Conservation (phyloP, 2,329 filamentous ascomycete genomes). For the Immersiporthe knoxdaviesiana region DNA sequence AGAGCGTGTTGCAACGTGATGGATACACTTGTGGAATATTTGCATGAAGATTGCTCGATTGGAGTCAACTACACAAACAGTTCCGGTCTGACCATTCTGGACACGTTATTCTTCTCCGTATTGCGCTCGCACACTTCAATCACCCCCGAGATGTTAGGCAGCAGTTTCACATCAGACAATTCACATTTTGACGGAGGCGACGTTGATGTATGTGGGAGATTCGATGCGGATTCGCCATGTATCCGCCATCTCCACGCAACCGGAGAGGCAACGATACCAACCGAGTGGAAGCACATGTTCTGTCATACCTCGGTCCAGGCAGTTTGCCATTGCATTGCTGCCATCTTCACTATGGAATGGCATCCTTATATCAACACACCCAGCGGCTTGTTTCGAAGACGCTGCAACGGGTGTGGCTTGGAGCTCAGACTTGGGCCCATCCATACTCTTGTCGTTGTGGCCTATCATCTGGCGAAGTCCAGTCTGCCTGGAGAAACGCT, state of each 20-base stretch:
- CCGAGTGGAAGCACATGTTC: slow-evolving; percentile 28
- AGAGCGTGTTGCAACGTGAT: not conserved
- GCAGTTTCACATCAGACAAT: not conserved
- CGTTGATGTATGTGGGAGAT: not conserved
- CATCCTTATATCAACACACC: not conserved
- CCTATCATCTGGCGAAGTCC: not conserved
- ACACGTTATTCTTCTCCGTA: not conserved
- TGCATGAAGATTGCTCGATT: not conserved
- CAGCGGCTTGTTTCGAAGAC: not conserved
- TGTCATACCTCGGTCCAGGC: slow-evolving; percentile 27
- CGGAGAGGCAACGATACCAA: not conserved
- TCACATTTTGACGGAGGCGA: not conserved
- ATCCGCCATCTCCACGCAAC: slow-evolving; percentile 5
- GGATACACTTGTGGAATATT: fast-evolving
- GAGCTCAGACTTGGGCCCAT: slow-evolving; percentile 8
- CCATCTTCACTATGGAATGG: not conserved
- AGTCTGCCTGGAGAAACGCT: slow-evolving; percentile 3
- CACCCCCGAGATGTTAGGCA: not conserved
- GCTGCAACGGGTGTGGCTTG: not conserved
- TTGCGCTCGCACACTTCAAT: slow-evolving; percentile 7
- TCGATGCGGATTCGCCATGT: slow-evolving; percentile 7
- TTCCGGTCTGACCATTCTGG: not conserved
- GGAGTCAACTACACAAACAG: not conserved
- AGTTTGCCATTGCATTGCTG: slow-evolving; percentile 19
- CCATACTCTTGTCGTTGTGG: not conserved